These are phyloP conservation scores for Camelina hispida DNA, from an alignment of 345 rosid genomes.

Conservation along the genomic window DNA sequence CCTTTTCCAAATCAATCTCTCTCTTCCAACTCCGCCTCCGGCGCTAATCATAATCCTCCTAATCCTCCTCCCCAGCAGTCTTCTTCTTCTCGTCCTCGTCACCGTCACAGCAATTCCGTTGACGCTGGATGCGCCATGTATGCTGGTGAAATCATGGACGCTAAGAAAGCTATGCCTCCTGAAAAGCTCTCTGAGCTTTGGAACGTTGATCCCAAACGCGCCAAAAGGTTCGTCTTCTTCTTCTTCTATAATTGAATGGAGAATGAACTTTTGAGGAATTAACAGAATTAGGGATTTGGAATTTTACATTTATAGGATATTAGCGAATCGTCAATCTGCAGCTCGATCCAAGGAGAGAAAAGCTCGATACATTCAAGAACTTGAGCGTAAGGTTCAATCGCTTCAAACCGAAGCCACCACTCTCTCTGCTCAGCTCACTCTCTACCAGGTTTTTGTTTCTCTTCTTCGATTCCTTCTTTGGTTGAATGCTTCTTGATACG, in stretches of 20 bases:
- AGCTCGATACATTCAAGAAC: slow-evolving; percentile 77
- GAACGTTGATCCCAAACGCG: slow-evolving; percentile 74
- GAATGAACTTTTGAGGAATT: neutral
- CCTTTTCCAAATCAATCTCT: slow-evolving; percentile 33
- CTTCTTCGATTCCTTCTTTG: neutral
- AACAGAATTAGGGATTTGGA: slow-evolving; percentile 21
- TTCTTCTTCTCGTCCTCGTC: slow-evolving; percentile 49
- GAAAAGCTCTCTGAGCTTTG: slow-evolving; percentile 76
- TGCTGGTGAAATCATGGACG: slow-evolving; percentile 60
- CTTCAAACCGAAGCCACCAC: slow-evolving; percentile 85
- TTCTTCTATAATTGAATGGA: no score
- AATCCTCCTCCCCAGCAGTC: slow-evolving; percentile 14
- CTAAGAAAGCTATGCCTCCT: slow-evolving; percentile 79
- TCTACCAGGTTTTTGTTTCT: slow-evolving; percentile 59
- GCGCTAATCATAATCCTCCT: slow-evolving; percentile 8
- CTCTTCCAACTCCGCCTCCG: slow-evolving; percentile 13
- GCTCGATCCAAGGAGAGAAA: slow-evolving; percentile 93
- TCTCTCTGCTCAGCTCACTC: slow-evolving; percentile 82
- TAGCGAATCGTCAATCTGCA: slow-evolving; percentile 90
- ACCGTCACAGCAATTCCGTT: slow-evolving; percentile 66
- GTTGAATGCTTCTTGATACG: neutral
- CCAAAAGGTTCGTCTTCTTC: slow-evolving; percentile 57
- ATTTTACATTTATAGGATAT: slow-evolving; percentile 51
- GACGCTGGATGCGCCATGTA: slow-evolving; percentile 56
- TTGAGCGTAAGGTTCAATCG: slow-evolving; percentile 81